phyloP scores from a whole-genome alignment of 768 basidiomycete genomes.

The Phlebiopsis flavidoalba region DNA sequence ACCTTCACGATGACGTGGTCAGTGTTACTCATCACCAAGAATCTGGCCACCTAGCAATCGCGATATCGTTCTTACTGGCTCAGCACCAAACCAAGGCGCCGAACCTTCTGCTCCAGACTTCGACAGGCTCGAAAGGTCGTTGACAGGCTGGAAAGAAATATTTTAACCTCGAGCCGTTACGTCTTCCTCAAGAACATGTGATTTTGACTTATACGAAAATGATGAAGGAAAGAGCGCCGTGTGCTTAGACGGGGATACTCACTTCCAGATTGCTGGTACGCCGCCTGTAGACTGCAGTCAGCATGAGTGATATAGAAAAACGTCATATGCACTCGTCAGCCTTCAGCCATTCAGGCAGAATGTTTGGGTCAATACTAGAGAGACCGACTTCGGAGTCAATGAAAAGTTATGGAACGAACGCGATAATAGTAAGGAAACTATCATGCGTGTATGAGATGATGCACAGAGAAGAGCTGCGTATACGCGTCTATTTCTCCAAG shows the following conservation, averaged over 20 bases:
- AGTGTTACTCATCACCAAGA: conserved; percentile 92
- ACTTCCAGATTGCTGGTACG: conserved; percentile 88
- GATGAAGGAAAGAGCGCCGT: background rate
- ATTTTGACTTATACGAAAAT: conserved; percentile 69
- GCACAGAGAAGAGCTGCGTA: background rate
- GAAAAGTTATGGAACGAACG: conserved; percentile 89
- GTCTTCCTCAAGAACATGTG: conserved; percentile 77
- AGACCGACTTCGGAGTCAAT: conserved; percentile 59
- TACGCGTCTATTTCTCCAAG: conserved; percentile 85
- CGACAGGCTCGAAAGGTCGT: conserved; percentile 80
- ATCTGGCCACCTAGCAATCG: conserved; percentile 78
- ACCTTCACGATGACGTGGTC: conserved; percentile 92
- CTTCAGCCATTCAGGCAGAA: conserved; percentile 90
- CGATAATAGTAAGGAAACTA: conserved; percentile 93
- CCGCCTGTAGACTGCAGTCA: no score
- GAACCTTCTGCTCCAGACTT: conserved; percentile 55
- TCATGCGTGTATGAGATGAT: background rate
- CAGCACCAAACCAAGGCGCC: conserved; percentile 55
- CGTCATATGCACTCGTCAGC: conserved; percentile 34
- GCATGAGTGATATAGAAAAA: background rate
- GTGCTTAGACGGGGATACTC: conserved; percentile 24
- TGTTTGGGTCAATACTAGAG: conserved; percentile 55
- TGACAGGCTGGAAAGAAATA: conserved; percentile 89
- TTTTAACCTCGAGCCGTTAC: conserved; percentile 74
- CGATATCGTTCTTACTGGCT: conserved; percentile 71